Base-by-base conservation (phyloP, 441 rosid species). In the Jatropha multifida region DNA sequence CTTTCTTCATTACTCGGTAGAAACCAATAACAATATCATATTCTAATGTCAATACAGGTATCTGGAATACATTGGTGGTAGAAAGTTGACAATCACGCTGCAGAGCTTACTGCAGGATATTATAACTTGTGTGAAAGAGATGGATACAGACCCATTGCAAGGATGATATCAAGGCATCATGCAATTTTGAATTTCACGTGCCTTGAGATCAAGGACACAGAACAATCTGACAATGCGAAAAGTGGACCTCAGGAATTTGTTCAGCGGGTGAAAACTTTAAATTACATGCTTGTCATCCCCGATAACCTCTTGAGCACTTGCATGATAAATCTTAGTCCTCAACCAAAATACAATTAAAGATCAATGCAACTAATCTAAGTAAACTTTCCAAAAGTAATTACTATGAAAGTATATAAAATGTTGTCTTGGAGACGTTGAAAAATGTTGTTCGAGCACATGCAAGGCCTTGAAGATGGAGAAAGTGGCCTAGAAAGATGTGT, bases 41-140 rank as follows among this genome's bases (percentile, higher is more conserved):
- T 62, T 65, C 60, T 38, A 10, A 40, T 65, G 65, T 41, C 41
- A 40, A 73, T 73, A 65, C 83, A 92, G 97, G 92, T 90, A 26
- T 86, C 97, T 1, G 94, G 96, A 61, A 89, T 90, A 42, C 97
- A 92, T 62, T 94, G 98, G 96, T 87, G 92, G 91, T 92, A 90
- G 69, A 87, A 85, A 52, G 82, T 79, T 59, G 81, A 82, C 54
- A 87, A 83, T 76, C 97, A 94, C 62, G 97, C 94, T 4, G 90
- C 96, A 14, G 97, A 94, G 81, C 92, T 90, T 17, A 90, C 96
- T 76, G 86, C 96, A 38, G 97, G 98, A 74, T 88, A 87, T 68
- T 92, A 89, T 80, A 92, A 87, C 85, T 82, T 88, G 69, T 75
- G 63, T 27, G 80, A 86, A 32, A 84, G 97, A 88, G 94, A 89